Evolutionary conservation across 345 rosid species (phyloP).

Genomic region (Syzygium oleosum): DNA sequence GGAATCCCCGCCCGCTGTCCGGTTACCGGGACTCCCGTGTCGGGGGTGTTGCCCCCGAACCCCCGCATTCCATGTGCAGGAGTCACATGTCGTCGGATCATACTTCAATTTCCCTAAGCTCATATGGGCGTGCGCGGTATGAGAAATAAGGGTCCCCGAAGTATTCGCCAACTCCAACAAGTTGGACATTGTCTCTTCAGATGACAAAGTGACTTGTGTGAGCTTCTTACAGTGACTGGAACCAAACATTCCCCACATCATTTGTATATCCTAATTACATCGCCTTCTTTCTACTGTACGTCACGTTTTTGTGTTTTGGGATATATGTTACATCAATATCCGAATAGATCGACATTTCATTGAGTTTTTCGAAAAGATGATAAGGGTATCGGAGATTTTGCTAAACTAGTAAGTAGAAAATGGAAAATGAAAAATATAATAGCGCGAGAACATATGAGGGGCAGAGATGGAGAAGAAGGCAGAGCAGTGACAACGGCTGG

Average conservation of each 20-base stretch:
- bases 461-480: background rate
- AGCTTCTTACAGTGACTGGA: background rate
- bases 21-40: no score
- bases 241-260: background rate
- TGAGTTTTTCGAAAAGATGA: background rate
- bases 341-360: background rate
- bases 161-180: no score
- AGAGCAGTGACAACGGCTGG: background rate
- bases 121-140: no score
- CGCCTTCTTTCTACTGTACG: background rate
- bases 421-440: background rate
- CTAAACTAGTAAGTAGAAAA: background rate
- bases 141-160: no score
- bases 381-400: background rate
- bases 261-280: background rate
- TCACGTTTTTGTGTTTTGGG: background rate
- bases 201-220: background rate
- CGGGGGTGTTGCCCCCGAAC: no score
- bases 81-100: no score
- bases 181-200: background rate
- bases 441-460: background rate
- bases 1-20: no score
- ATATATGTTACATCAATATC: background rate
- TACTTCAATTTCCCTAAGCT: no score
- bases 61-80: fast-evolving